A percentile compares a stretch with the other conserved stretches of the same genome.
Conservation (phyloP, 805 yeast species). For the Wickerhamia fluorescens region DNA sequence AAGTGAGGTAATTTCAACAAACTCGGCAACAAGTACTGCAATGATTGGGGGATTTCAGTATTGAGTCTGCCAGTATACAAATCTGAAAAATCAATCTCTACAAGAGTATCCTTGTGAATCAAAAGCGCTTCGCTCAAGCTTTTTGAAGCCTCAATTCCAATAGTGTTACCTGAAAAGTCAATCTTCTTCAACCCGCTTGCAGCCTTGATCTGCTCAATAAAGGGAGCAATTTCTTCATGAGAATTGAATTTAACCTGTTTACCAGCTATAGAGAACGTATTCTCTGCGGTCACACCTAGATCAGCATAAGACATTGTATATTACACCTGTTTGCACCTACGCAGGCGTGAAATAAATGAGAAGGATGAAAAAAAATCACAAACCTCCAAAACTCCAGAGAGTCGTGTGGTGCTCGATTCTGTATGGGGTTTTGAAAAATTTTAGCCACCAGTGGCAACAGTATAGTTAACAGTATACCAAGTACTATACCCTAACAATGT, state of each 20-base stretch:
- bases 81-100: slow-evolving; percentile 80
- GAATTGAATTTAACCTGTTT: slow-evolving; percentile 72
- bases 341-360: no score
- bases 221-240: slow-evolving; percentile 65
- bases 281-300: slow-evolving; percentile 36
- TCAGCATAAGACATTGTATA: no score
- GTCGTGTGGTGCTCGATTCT: slow-evolving; percentile 12
- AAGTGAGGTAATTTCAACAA: slow-evolving; percentile 63
- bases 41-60: slow-evolving; percentile 86
- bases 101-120: slow-evolving; percentile 39
- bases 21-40: slow-evolving; percentile 66
- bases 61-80: slow-evolving; percentile 91
- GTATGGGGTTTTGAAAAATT: neutral
- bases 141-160: slow-evolving; percentile 84
- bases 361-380: no score
- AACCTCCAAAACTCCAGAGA: no score
- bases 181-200: slow-evolving; percentile 41
- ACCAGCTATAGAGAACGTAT: slow-evolving; percentile 57
- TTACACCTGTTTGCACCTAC: no score
- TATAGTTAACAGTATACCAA: no score
- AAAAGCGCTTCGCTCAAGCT: slow-evolving; percentile 54
- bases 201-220: slow-evolving; percentile 47
- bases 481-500: slow-evolving; percentile 3
- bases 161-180: slow-evolving; percentile 88
- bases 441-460: no score